Evolutionary conservation across 306 rosid genomes (phyloP).

Genomic region (Vigna trinervia): DNA sequence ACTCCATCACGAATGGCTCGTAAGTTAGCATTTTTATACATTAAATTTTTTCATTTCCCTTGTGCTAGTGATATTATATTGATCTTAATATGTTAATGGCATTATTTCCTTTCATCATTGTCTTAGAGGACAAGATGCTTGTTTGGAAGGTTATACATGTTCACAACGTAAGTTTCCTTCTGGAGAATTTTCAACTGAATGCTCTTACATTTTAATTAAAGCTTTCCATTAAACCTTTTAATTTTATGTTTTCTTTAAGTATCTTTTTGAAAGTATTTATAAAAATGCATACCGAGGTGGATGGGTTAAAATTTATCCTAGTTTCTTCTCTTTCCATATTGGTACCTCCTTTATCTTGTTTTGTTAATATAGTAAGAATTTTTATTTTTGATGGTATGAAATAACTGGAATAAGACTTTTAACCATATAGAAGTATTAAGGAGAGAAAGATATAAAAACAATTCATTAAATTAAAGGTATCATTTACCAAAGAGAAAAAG

Average conservation of each 20-base stretch:
- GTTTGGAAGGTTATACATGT: slow-evolving; percentile 50
- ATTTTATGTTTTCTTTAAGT: background rate
- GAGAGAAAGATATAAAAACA: no score
- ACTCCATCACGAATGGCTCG: slow-evolving; percentile 41
- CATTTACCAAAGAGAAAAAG: no score
- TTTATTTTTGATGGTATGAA: background rate
- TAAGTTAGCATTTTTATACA: slow-evolving; percentile 25
- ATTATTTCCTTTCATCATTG: background rate
- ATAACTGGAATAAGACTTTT: background rate
- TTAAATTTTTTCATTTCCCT: background rate
- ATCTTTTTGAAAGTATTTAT: background rate
- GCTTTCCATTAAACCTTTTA: no score
- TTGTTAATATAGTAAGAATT: background rate
- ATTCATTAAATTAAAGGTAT: no score
- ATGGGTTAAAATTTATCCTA: no score
- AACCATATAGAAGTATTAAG: background rate
- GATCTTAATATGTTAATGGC: slow-evolving; percentile 35
- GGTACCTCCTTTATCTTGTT: no score
- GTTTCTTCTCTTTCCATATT: no score
- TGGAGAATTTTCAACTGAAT: background rate
- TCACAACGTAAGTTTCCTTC: slow-evolving; percentile 50
- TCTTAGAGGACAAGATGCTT: slow-evolving; percentile 55
- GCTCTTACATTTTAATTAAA: background rate
- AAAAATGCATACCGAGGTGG: no score
- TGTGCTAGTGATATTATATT: background rate